A percentile compares a stretch with the other conserved stretches of the same genome.
phyloP scores from a whole-genome alignment of 805 yeast species.

The Zygosaccharomyces bailii region DNA sequence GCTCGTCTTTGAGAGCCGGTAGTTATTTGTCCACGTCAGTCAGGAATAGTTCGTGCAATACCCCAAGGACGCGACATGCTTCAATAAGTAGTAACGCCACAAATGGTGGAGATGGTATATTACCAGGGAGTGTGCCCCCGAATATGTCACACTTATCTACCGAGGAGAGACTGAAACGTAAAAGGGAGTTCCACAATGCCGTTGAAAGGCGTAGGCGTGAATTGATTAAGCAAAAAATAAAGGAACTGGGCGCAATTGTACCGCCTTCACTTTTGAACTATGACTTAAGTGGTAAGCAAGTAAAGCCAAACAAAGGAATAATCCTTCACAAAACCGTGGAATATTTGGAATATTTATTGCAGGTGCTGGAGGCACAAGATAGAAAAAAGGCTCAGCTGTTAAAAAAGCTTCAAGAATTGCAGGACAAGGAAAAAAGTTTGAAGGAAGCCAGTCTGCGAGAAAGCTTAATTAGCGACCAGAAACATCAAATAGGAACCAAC shows the following conservation, averaged over 20 bases:
- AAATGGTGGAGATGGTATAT: conserved; percentile 11
- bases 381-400: conserved; percentile 43
- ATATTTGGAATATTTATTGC: conserved; percentile 63
- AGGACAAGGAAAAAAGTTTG: conserved; percentile 16
- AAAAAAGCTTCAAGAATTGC: conserved; percentile 38
- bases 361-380: conserved; percentile 57
- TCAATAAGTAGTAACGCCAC: conserved; percentile 34
- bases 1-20: conserved; percentile 35
- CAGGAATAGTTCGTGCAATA: conserved; percentile 23
- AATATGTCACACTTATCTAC: conserved; percentile 20
- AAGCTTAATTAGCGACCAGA: conserved; percentile 1
- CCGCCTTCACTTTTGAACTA: conserved; percentile 68
- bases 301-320: conserved; percentile 79
- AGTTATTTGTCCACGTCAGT: conserved; percentile 31
- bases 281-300: conserved; percentile 50
- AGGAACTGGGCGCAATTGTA: conserved; percentile 74
- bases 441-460: neutral
- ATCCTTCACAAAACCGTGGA: conserved; percentile 76
- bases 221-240: conserved; percentile 81
- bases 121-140: conserved; percentile 25
- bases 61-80: conserved; percentile 32
- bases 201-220: conserved; percentile 92
- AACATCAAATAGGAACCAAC: conserved; percentile 1
- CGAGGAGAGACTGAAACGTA: conserved; percentile 69
- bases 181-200: conserved; percentile 89